Percentiles rank a stretch among this genome's conserved stretches.
phyloP scores from a whole-genome alignment of 768 basidiomycete species.

The Mycena filopes region DNA sequence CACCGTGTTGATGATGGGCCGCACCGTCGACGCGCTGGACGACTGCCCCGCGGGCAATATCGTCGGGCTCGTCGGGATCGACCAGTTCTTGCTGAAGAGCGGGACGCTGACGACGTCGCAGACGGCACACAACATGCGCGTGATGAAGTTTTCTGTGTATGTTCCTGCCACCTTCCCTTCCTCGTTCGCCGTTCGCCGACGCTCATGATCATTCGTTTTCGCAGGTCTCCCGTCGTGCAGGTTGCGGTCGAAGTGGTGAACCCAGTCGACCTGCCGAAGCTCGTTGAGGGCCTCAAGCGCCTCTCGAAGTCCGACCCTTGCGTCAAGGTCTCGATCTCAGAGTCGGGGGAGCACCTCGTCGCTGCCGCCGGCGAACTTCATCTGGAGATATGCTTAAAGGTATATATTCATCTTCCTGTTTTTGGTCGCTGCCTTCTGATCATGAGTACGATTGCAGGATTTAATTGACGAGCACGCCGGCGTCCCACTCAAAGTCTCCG shows the following conservation, averaged over 20 bases:
- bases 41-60: slow-evolving; percentile 99
- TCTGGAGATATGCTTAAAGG: slow-evolving; percentile 99
- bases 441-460: slow-evolving; percentile 64
- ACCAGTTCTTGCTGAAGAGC: slow-evolving; percentile 99
- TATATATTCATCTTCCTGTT: slow-evolving; percentile 39
- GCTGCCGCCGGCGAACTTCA: slow-evolving; percentile 99
- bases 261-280: slow-evolving; percentile 97
- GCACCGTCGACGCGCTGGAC: slow-evolving; percentile 96
- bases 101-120: slow-evolving; percentile 98
- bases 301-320: slow-evolving; percentile 99
- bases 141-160: slow-evolving; percentile 98
- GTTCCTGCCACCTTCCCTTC: no score
- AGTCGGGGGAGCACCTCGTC: slow-evolving; percentile 97
- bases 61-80: slow-evolving; percentile 98
- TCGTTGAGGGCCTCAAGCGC: slow-evolving; percentile 99
- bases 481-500: slow-evolving; percentile 97
- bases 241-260: slow-evolving; percentile 99
- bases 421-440: background rate
- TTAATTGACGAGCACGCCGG: slow-evolving; percentile 99
- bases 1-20: slow-evolving; percentile 99
- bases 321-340: slow-evolving; percentile 92
- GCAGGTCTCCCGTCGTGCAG: slow-evolving; percentile 92
- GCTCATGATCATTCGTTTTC: no score
- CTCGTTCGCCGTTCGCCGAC: no score
- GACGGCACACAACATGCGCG: slow-evolving; percentile 99